Evolutionary conservation across 2,329 filamentous ascomycete genomes (phyloP).

Genomic region (Beauveria scarabaeidicola): DNA sequence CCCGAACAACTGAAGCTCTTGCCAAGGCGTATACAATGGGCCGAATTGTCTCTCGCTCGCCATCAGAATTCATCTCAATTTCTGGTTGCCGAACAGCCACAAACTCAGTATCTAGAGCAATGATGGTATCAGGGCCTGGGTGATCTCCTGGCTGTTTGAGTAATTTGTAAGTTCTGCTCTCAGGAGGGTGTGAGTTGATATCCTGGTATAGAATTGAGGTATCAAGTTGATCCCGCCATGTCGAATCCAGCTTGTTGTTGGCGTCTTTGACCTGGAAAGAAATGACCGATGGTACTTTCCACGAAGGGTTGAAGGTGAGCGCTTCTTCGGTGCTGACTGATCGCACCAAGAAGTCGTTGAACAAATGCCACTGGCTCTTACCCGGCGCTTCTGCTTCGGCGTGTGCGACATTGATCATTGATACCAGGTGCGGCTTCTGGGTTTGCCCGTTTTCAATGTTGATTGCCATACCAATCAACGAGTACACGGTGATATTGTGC

Average conservation of each 20-base stretch:
- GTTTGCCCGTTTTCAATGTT: constrained; percentile 82
- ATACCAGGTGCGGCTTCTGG: constrained; percentile 84
- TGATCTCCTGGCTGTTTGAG: constrained; percentile 53
- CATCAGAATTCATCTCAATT: constrained; percentile 92
- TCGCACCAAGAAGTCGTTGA: constrained; percentile 93
- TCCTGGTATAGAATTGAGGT: constrained; percentile 77
- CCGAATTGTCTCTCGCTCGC: constrained; percentile 82
- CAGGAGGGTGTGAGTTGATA: constrained; percentile 32
- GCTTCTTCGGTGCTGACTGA: constrained; percentile 75
- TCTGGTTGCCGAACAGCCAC: constrained; percentile 88
- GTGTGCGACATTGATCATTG: constrained; percentile 74
- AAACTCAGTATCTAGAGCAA: constrained; percentile 94
- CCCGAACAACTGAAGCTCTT: constrained; percentile 84
- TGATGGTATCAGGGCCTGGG: constrained; percentile 62
- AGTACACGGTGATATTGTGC: constrained; percentile 80
- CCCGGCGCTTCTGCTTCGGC: constrained; percentile 50
- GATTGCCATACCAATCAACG: constrained; percentile 79
- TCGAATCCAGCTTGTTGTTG: constrained; percentile 73
- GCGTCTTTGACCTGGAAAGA: constrained; percentile 75
- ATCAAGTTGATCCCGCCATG: constrained; percentile 80
- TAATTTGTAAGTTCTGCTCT: constrained; percentile 48
- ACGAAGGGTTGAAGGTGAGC: constrained; percentile 76
- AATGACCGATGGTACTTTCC: constrained; percentile 87
- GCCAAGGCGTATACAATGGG: constrained; percentile 86
- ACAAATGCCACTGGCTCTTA: constrained; percentile 80